phyloP scores from a whole-genome alignment of 176 grass and related monocot genomes.

The Oryza nivara region DNA sequence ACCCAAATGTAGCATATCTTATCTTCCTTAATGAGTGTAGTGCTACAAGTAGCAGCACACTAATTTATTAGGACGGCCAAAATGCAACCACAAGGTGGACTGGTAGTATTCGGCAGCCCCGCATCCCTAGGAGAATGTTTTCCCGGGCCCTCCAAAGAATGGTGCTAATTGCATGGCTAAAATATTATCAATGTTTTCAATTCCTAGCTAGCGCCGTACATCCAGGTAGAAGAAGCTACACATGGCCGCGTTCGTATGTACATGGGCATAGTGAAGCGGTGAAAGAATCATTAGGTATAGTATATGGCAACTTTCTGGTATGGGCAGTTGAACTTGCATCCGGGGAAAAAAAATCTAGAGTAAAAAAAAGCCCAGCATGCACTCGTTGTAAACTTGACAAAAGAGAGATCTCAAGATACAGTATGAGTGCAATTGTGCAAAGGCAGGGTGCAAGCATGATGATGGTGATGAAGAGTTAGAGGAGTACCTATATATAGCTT shows the following conservation, averaged over 20 bases:
- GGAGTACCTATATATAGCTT: background rate
- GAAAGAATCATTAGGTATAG: slow-evolving; percentile 37
- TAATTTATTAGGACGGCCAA: slow-evolving; percentile 30
- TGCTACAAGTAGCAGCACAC: slow-evolving; percentile 27
- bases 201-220: background rate
- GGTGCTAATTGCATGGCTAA: background rate
- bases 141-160: slow-evolving; percentile 24
- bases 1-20: slow-evolving; percentile 43
- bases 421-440: background rate
- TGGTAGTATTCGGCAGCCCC: background rate
- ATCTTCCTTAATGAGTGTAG: slow-evolving; percentile 28
- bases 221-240: slow-evolving; percentile 7
- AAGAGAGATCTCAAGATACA: slow-evolving; percentile 7
- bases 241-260: background rate
- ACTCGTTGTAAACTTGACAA: background rate
- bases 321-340: slow-evolving; percentile 10
- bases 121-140: slow-evolving; percentile 59
- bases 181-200: background rate
- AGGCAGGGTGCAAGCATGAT: slow-evolving; percentile 32
- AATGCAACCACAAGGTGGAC: slow-evolving; percentile 27
- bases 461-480: slow-evolving; percentile 31
- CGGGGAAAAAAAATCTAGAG: too few relatives aligned
- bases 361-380: background rate
- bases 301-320: slow-evolving; percentile 40
- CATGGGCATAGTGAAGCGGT: slow-evolving; percentile 34